phyloP scores from a whole-genome alignment of 2,329 filamentous ascomycete genomes.

The Dactylella cylindrospora region DNA sequence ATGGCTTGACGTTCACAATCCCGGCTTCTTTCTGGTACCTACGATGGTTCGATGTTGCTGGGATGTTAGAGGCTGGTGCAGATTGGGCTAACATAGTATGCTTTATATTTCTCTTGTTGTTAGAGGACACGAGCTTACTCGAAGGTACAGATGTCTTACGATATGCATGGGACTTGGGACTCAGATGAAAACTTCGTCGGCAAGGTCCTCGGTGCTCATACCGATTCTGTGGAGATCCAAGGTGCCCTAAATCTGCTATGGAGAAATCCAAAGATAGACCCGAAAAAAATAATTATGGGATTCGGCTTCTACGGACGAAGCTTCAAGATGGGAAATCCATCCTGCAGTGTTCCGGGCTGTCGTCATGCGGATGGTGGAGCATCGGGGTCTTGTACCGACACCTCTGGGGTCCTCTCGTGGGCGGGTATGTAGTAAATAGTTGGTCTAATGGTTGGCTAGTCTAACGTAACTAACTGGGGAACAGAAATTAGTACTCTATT shows the following conservation, averaged over 20 bases:
- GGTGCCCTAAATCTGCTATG: conserved; percentile 50
- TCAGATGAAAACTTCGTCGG: conserved; percentile 11
- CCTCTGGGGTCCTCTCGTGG: background rate
- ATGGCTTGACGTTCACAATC: conserved; percentile 32
- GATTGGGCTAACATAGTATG: conserved; percentile 26
- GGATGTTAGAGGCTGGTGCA: conserved; percentile 7
- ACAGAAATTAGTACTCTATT: conserved; percentile 4
- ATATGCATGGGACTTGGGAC: conserved; percentile 44
- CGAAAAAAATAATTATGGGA: conserved; percentile 19
- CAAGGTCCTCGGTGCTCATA: background rate
- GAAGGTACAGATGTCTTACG: conserved; percentile 25
- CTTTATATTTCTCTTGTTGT: background rate
- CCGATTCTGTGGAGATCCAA: conserved; percentile 22
- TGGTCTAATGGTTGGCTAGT: background rate
- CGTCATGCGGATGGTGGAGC: conserved; percentile 5
- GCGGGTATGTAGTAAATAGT: background rate
- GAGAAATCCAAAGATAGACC: conserved; percentile 43
- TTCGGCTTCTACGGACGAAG: conserved; percentile 42
- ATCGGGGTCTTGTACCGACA: conserved; percentile 1
- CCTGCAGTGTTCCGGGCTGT: conserved; percentile 45
- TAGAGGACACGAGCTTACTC: background rate
- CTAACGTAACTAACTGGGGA: background rate
- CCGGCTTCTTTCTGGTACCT: conserved; percentile 45
- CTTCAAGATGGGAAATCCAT: conserved; percentile 43
- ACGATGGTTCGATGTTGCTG: conserved; percentile 28